Evolutionary conservation across 169 alveolate species (phyloP), one percentile per base, ranked within the genome.

Genomic region (Plasmodium malariae): DNA sequence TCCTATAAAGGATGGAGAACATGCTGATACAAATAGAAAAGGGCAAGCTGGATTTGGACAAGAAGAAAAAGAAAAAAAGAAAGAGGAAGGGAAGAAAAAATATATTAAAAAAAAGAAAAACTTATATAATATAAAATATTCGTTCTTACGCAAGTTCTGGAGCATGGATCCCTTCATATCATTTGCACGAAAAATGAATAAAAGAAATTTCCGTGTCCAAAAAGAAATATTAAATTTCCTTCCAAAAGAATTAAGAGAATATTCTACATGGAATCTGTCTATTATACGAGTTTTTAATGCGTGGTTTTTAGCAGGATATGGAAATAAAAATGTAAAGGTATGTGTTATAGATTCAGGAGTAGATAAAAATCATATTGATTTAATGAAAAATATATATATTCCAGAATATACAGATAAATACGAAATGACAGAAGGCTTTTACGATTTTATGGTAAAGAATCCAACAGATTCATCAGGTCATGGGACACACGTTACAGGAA

Each of bases 321-420:
- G 91, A 21, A 83, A 83, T 40, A 69, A 83, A 40, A 83, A 83
- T 54, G 72, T 83, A 28, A 92, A 83, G 57, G 93, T 92, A 17
- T 92, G 95, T 6, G 94, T 95, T 40, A 88, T 96, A 17, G 98
- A 96, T 89, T 95, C 98, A 0, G 98, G 98, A 1, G 90, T 96
- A 0, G 97, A 95, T 74, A 86, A 68, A 74, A 80, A 93, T 11
- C 97, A 96, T 70, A 93, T 96, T 30, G 97, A 93, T 36, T 80
- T 96, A 65, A 88, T 71, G 32, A 96, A 94, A 14, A 96, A 94
- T 62, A 63, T 88, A 2, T 68, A 94, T 59, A 96, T 94, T 36
- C 93, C 92, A 9, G 78, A 95, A 67, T 93, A 93, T 48, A 59
- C 88, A 7, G 85, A 92, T 9, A 88, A 93, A 49, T 80, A 92